These are phyloP conservation scores for Brassica juncea DNA, from an alignment of 345 rosid genomes.

Conservation along the genomic window DNA sequence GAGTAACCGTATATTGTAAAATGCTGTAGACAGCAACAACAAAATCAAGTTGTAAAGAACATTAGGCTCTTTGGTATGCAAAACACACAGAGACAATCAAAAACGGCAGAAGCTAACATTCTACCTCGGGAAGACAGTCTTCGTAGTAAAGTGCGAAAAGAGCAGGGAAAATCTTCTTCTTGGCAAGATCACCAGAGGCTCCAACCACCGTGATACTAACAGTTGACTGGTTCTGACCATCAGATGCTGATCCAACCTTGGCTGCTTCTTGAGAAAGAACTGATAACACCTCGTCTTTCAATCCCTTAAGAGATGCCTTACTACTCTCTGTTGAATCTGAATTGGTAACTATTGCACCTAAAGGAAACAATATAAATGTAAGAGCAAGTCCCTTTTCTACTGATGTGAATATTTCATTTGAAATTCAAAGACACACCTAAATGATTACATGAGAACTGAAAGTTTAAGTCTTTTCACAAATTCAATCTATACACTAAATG, in stretches of 20 bases:
- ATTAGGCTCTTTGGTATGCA: background rate
- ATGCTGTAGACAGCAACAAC: conserved; percentile 54
- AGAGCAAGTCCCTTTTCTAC: conserved; percentile 7
- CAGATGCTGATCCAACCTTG: conserved; percentile 46
- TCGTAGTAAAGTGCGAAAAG: conserved; percentile 97
- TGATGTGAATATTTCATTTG: background rate
- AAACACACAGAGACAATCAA: background rate
- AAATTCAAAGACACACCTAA: background rate
- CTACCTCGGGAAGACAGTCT: conserved; percentile 93
- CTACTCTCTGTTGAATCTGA: conserved; percentile 43
- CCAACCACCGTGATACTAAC: conserved; percentile 95
- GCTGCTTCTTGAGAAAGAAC: conserved; percentile 46
- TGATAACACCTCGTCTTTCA: conserved; percentile 51
- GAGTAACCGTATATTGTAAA: conserved; percentile 93
- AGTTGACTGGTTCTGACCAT: conserved; percentile 57
- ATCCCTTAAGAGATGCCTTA: conserved; percentile 48
- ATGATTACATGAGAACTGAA: background rate
- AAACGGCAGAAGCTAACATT: conserved; percentile 2
- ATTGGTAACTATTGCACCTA: conserved; percentile 65
- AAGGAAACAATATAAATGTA: conserved; percentile 6
- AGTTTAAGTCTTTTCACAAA: background rate
- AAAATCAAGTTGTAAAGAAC: background rate
- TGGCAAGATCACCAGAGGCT: conserved; percentile 99
- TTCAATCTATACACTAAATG: background rate
- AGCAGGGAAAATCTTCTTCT: conserved; percentile 98